These are phyloP conservation scores for Pichia sp. DNA, from an alignment of 1,139 yeast genomes.

Conservation along the genomic window DNA sequence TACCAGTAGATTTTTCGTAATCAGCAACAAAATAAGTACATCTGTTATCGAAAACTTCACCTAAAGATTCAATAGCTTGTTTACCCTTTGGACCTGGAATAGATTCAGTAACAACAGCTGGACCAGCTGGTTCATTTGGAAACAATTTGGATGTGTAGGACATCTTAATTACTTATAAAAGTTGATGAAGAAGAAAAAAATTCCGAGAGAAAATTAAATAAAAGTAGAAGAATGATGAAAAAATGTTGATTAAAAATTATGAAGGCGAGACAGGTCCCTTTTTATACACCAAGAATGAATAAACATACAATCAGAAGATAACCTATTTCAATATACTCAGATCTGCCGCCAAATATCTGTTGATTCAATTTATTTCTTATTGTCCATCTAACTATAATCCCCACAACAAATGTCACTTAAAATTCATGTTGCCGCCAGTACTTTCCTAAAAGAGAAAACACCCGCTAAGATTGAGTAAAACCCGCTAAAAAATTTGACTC, in stretches of 20 bases:
- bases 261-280: background rate
- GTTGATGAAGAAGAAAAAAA: background rate
- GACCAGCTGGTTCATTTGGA: slow-evolving; percentile 63
- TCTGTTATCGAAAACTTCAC: slow-evolving; percentile 54
- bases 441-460: background rate
- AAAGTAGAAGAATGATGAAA: background rate
- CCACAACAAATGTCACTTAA: background rate
- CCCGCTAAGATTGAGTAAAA: background rate
- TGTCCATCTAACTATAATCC: background rate
- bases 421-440: background rate
- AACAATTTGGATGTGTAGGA: slow-evolving; percentile 30
- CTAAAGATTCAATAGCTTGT: slow-evolving; percentile 40
- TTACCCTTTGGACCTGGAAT: slow-evolving; percentile 63
- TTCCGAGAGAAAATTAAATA: background rate
- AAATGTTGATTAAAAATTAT: background rate
- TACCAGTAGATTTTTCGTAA: slow-evolving; percentile 61
- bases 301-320: too few relatives aligned
- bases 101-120: slow-evolving; percentile 42
- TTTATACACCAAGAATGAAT: background rate
- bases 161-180: slow-evolving; percentile 12
- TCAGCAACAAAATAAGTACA: slow-evolving; percentile 66
- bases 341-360: too few relatives aligned
- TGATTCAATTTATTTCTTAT: too few relatives aligned
- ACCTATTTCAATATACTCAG: too few relatives aligned
- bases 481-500: background rate